A percentile compares a stretch with the other conserved stretches of the same genome.
phyloP scores from a whole-genome alignment of 129 eudicot species.

The Flaveria sonorensis region DNA sequence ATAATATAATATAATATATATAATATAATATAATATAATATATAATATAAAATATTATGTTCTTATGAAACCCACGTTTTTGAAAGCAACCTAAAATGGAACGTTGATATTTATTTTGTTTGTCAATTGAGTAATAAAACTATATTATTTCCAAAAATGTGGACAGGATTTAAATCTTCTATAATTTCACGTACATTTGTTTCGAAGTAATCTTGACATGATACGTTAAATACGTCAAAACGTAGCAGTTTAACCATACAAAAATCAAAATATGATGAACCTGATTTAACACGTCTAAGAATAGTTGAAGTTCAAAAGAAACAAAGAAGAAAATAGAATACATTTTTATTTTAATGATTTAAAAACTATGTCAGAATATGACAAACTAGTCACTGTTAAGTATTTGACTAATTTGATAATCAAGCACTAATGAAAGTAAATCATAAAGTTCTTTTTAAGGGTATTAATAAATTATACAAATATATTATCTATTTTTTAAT shows the following conservation, averaged over 20 bases:
- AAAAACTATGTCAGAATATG: neutral
- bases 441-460: neutral
- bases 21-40: no score
- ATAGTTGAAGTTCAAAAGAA: no score
- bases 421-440: constrained; percentile 20
- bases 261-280: neutral
- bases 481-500: neutral
- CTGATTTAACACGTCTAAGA: no score
- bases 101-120: neutral
- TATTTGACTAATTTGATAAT: constrained; percentile 18
- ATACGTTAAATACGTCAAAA: no score
- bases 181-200: no score
- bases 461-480: neutral
- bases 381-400: constrained; percentile 24
- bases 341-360: neutral
- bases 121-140: neutral
- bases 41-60: no score
- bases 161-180: neutral
- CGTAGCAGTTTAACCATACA: neutral
- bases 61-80: neutral
- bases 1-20: no score
- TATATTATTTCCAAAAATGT: neutral
- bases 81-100: neutral
- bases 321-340: no score
- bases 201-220: no score